A percentile compares a stretch with the other conserved stretches of the same genome.
Conservation (phyloP, 805 yeast genomes). For the Nakazawaea ambrosiae region DNA sequence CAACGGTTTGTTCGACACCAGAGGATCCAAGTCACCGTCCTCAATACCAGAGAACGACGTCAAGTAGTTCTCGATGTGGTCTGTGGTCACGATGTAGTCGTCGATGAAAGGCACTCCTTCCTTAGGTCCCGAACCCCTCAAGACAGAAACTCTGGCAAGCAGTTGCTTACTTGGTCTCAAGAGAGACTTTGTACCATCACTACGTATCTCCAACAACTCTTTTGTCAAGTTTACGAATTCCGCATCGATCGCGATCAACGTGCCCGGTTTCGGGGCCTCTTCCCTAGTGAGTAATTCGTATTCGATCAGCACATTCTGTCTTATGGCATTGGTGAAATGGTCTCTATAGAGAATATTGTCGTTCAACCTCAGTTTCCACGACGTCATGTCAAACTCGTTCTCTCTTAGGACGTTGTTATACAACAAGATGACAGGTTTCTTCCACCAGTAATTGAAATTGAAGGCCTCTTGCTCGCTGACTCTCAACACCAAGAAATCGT, state of each 20-base stretch:
- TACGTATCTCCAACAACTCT: slow-evolving; percentile 71
- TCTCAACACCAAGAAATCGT: slow-evolving; percentile 81
- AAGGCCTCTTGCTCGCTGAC: slow-evolving; percentile 74
- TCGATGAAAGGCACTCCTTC: slow-evolving; percentile 83
- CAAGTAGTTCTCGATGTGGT: slow-evolving; percentile 72
- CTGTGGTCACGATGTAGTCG: slow-evolving; percentile 77
- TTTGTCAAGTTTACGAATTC: slow-evolving; percentile 83
- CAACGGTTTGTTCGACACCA: slow-evolving; percentile 53
- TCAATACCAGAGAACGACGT: slow-evolving; percentile 93
- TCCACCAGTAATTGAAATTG: slow-evolving; percentile 70
- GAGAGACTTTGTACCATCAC: slow-evolving; percentile 62
- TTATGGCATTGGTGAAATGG: slow-evolving; percentile 60
- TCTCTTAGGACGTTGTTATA: slow-evolving; percentile 48
- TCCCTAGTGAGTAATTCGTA: slow-evolving; percentile 58
- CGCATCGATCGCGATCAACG: slow-evolving; percentile 89
- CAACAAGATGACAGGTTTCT: slow-evolving; percentile 65
- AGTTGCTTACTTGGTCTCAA: slow-evolving; percentile 71
- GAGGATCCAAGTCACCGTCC: slow-evolving; percentile 80
- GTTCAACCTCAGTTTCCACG: slow-evolving; percentile 48
- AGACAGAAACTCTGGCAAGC: slow-evolving; percentile 82
- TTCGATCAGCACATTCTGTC: slow-evolving; percentile 52
- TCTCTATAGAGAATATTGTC: slow-evolving; percentile 66
- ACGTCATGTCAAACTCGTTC: slow-evolving; percentile 37
- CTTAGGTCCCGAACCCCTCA: slow-evolving; percentile 63
- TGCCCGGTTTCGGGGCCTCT: slow-evolving; percentile 71